Conservation (phyloP, 2,329 filamentous ascomycete genomes). For the Periglandula ipomoeae region DNA sequence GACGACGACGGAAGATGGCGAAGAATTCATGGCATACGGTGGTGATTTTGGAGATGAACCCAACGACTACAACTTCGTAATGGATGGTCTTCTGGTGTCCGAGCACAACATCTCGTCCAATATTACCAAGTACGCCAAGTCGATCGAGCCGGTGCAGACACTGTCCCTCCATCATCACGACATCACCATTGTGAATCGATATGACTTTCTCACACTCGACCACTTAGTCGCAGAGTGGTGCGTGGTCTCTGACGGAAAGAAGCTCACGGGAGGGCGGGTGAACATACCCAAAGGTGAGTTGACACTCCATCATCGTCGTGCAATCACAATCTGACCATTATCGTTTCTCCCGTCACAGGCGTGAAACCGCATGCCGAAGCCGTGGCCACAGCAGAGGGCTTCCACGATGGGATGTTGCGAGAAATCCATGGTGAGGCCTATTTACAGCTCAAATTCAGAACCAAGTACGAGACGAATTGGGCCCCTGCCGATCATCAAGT, state of each 20-base stretch:
- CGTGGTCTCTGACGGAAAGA: conserved; percentile 29
- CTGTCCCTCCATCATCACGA: conserved; percentile 31
- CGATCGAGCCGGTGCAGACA: conserved; percentile 49
- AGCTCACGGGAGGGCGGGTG: conserved; percentile 23
- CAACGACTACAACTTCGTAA: conserved; percentile 50
- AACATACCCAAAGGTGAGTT: conserved; percentile 31
- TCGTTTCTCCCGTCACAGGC: conserved; percentile 15
- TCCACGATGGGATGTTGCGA: conserved; percentile 17
- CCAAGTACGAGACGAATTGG: conserved; percentile 39
- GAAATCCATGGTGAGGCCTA: conserved; percentile 30
- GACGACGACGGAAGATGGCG: conserved; percentile 30
- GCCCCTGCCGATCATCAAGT: conserved; percentile 39
- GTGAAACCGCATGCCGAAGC: conserved; percentile 34
- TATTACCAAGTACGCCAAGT: conserved; percentile 46
- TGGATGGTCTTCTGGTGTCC: conserved; percentile 41
- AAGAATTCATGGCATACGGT: conserved; percentile 46
- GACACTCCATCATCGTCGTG: not conserved
- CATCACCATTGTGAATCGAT: conserved; percentile 41
- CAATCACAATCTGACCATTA: not conserved
- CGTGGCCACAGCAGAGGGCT: conserved; percentile 22
- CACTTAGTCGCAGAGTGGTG: conserved; percentile 37
- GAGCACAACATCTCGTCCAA: conserved; percentile 43
- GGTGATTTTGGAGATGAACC: conserved; percentile 54
- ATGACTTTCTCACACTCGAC: conserved; percentile 44
- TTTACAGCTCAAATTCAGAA: conserved; percentile 38